Percentiles rank a stretch among this genome's conserved stretches.
Evolutionary conservation across 2,329 filamentous ascomycete genomes (phyloP).

Genomic region (Purpureocillium lavendulum): DNA sequence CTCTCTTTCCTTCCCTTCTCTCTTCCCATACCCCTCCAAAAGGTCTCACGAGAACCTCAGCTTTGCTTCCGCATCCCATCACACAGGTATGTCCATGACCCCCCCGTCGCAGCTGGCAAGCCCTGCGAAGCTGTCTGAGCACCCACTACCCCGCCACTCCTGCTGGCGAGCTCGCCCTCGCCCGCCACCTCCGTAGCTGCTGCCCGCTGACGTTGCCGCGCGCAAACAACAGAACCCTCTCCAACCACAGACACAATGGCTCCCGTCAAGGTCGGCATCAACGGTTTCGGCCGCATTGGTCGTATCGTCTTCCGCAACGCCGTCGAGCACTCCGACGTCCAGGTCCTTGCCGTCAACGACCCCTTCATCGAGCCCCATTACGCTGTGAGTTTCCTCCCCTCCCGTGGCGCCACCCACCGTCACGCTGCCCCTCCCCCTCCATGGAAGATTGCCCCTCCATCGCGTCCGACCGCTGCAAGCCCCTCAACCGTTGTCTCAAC

Average conservation of each 20-base stretch:
- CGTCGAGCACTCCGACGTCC: conserved; percentile 78
- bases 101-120: not conserved
- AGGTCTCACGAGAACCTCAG: not conserved
- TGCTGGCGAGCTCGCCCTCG: not conserved
- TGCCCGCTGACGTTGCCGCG: too few species aligned
- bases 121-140: too few species aligned
- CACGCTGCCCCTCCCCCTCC: conserved; percentile 2
- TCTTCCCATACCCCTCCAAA: not conserved
- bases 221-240: not conserved
- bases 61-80: not conserved
- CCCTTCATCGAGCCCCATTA: conserved; percentile 98
- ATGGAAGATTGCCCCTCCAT: conserved; percentile 8
- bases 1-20: not conserved
- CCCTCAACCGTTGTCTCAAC: not conserved
- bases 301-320: conserved; percentile 99
- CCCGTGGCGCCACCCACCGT: not conserved
- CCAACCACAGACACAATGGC: conserved; percentile 22
- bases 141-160: not conserved
- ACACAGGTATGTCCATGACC: conserved; percentile 1
- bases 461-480: not conserved
- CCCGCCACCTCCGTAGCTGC: not conserved
- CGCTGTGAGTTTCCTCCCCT: conserved; percentile 61
- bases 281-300: conserved; percentile 99
- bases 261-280: conserved; percentile 82
- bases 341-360: conserved; percentile 96